phyloP scores from a whole-genome alignment of 2,329 filamentous ascomycete species.

The Aspergillus jensenii region DNA sequence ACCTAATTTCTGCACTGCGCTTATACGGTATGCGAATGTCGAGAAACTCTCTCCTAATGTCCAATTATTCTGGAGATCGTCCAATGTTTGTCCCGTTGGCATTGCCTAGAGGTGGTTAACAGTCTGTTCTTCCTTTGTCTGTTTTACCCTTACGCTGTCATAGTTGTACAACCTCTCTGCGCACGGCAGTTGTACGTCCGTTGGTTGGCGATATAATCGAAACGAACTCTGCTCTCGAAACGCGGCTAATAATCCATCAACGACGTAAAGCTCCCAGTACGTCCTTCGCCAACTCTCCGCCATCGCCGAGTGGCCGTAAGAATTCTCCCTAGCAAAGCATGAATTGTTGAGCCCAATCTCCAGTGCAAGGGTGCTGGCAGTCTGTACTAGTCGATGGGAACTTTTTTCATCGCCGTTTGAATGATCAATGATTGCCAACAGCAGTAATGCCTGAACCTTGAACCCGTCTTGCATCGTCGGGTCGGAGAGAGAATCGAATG shows the following conservation, averaged over 20 bases:
- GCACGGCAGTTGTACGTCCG: conserved; percentile 70
- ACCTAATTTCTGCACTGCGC: conserved; percentile 71
- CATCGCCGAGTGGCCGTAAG: conserved; percentile 58
- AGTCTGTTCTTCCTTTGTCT: not conserved
- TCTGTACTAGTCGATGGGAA: conserved; percentile 47
- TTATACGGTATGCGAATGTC: conserved; percentile 77
- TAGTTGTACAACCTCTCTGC: conserved; percentile 61
- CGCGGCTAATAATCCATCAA: conserved; percentile 76
- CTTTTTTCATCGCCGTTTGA: conserved; percentile 25
- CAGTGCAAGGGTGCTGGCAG: conserved; percentile 67
- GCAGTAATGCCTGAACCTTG: conserved; percentile 32
- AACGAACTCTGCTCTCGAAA: conserved; percentile 42
- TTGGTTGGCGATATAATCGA: conserved; percentile 43
- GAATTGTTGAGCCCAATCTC: conserved; percentile 70
- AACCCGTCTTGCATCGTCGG: conserved; percentile 25
- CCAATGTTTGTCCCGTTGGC: conserved; percentile 56
- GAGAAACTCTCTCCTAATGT: conserved; percentile 64
- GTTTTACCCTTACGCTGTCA: conserved; percentile 9
- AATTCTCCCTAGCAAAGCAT: conserved; percentile 49
- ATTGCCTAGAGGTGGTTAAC: conserved; percentile 47
- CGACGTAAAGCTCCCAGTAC: conserved; percentile 77
- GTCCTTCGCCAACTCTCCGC: conserved; percentile 83
- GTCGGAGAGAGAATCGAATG: conserved; percentile 14
- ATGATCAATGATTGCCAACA: conserved; percentile 32
- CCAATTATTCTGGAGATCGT: conserved; percentile 54